Evolutionary conservation across 169 alveolate species (phyloP), one percentile per base, ranked within the genome.

Genomic region (Perkinsus olseni): DNA sequence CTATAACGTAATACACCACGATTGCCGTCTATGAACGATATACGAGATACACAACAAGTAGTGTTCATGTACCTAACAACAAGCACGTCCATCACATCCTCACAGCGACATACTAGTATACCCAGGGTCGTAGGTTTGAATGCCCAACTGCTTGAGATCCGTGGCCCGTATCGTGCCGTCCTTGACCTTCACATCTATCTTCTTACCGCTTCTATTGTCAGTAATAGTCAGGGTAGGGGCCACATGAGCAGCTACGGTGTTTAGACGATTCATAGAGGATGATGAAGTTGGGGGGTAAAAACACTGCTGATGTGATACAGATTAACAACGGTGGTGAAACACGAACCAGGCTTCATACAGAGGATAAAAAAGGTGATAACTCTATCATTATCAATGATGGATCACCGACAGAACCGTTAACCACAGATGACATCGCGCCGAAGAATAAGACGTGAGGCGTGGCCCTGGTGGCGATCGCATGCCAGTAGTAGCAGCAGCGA

Each of bases 1-100:
- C 98, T 94, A 94, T 96, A 94, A 48, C 94, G 91, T 21, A 97
- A 95, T 74, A 97, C 96, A 0, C 99, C 99, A 91, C 96, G 96
- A 62, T 96, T 98, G 20, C 98, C 99, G 95, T 97, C 98, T 39
- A 97, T 97, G 93, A 62, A 97, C 91, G 97, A 94, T 34, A 97
- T 96, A 82, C 96, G 96, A 34, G 98, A 96, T 24, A 96, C 91
- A 95, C 98, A 95, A 92, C 93, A 92, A 62, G 96, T 95, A 11
- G 99, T 96, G 92, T 96, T 96, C 97, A 95, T 96, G 91, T 96
- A 97, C 82, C 82, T 62, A 24, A 11, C 50, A 4, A 24, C 82
- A 13, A 0, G 34, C 36, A 13, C 1, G 34, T 8, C 36, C 82
- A 62, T 62, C 37, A 8, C 8, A 62, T 0, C 17, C 1, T 21